phyloP scores from a whole-genome alignment of 2,329 filamentous ascomycete genomes.

The Aspergillus arachidicola region DNA sequence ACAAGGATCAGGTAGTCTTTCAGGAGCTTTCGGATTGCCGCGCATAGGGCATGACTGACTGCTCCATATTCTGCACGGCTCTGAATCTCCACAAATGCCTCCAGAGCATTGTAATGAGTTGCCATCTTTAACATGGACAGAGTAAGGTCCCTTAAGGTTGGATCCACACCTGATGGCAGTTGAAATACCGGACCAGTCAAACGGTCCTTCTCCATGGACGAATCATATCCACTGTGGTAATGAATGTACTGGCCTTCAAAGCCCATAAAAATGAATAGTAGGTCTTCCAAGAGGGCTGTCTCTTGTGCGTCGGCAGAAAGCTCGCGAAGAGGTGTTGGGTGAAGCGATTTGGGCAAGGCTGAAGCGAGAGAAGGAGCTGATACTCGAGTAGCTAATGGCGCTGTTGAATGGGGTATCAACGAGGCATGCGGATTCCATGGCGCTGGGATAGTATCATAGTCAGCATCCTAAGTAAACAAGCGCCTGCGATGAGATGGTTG shows the following conservation, averaged over 20 bases:
- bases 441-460: constrained; percentile 29
- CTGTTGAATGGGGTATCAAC: constrained; percentile 68
- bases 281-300: constrained; percentile 81
- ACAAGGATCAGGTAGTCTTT: constrained; percentile 94
- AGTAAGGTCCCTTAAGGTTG: constrained; percentile 84
- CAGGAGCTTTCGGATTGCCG: constrained; percentile 86
- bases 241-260: constrained; percentile 98
- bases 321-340: constrained; percentile 68
- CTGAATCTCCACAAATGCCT: constrained; percentile 92
- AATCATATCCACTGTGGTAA: constrained; percentile 80
- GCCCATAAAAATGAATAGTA: constrained; percentile 96
- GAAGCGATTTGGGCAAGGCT: constrained; percentile 68
- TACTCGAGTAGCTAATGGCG: constrained; percentile 71
- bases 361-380: constrained; percentile 65
- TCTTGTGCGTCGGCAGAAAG: constrained; percentile 83
- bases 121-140: constrained; percentile 91
- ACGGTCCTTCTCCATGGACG: constrained; percentile 80
- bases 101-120: constrained; percentile 86
- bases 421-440: constrained; percentile 80
- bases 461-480: constrained; percentile 13
- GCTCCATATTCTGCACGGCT: constrained; percentile 90
- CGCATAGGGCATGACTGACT: constrained; percentile 93
- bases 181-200: constrained; percentile 80
- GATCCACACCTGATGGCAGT: constrained; percentile 81
- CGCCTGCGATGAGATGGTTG: neutral